Base-by-base conservation (phyloP, 108 stramenopile species). In the Pinguiococcus pyrenoidosus region DNA sequence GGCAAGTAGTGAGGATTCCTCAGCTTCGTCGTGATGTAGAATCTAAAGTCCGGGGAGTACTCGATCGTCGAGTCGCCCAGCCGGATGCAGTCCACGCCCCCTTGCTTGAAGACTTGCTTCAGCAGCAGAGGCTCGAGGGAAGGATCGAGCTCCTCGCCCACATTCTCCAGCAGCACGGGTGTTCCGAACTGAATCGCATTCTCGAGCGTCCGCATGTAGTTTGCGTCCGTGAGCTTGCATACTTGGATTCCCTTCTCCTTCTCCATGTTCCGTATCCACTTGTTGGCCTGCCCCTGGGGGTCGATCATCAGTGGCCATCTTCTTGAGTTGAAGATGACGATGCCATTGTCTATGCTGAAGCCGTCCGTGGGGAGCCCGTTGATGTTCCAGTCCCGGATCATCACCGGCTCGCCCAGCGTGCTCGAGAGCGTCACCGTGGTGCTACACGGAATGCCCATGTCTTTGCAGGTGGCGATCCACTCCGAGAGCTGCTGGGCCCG, bases 231-330 rank as follows among this genome's bases (percentile, higher is more conserved):
- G 17, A 71, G 62, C 62, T 76, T 76, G 41, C 71, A 64, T 10
- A 74, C 70, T 10, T 60, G 32, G 38, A 76, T 46, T 23, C 51
- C 50, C 33, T 28, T 26, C 6, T 49, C 58, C 49, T 54, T 63
- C 52, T 76, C 73, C 66, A 76, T 71, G 29, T 71, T 71, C 10
- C 70, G 65, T n/a, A 76, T 52, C 74, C 74, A 76, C 61, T 64
- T 64, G 50, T 69, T 69, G 1, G 68, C 30, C 37, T 54, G 49
- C 29, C 34, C 51, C 42, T 71, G 70, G 0, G 75, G 75, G 35
- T 77, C 75, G 38, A 77, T 77, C 68, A 77, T 69, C 12, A 77
- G 62, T 10, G 75, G 75, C 75, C 75, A 77, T 3, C 75, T 56
- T 18, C 75, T 46, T 7, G 75, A 62, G 28, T 75, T 73, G 46